Conservation (phyloP, 148 eudicot species). For the Vaccinium myrtillus region DNA sequence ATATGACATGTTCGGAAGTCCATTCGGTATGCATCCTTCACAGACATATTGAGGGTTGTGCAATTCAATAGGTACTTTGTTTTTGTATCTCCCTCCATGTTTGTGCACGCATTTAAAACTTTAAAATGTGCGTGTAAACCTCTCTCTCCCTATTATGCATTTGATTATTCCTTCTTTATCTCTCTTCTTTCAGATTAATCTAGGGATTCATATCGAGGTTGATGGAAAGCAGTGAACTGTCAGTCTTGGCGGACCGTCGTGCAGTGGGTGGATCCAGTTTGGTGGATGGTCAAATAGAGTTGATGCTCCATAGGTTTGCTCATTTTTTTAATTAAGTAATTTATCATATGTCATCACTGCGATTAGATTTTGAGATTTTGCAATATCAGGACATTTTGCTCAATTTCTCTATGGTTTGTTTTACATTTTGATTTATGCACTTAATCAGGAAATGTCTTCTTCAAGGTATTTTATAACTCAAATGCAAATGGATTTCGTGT, state of each 20-base stretch:
- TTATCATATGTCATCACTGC: too few relatives aligned
- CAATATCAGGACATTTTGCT: too few relatives aligned
- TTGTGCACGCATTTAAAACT: background rate
- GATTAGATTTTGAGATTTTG: too few relatives aligned
- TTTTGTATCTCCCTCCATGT: background rate
- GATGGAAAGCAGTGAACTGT: slow-evolving; percentile 49
- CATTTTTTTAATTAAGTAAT: too few relatives aligned
- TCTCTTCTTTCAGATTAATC: slow-evolving; percentile 46
- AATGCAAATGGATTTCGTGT: too few relatives aligned
- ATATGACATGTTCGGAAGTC: background rate
- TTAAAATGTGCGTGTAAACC: background rate
- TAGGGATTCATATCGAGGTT: slow-evolving; percentile 63
- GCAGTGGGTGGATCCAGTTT: slow-evolving; percentile 75
- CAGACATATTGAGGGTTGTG: background rate
- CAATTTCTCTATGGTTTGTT: too few relatives aligned
- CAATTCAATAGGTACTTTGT: background rate
- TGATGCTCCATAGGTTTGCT: slow-evolving; percentile 75
- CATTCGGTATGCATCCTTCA: background rate
- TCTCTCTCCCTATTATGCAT: background rate
- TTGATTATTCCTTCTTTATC: background rate
- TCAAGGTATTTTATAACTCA: too few relatives aligned
- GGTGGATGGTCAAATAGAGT: slow-evolving; percentile 71
- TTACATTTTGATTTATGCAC: too few relatives aligned
- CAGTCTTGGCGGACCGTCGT: slow-evolving; percentile 74
- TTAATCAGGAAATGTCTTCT: too few relatives aligned